phyloP scores from a whole-genome alignment of 306 rosid species.

The Calophaca sinica region DNA sequence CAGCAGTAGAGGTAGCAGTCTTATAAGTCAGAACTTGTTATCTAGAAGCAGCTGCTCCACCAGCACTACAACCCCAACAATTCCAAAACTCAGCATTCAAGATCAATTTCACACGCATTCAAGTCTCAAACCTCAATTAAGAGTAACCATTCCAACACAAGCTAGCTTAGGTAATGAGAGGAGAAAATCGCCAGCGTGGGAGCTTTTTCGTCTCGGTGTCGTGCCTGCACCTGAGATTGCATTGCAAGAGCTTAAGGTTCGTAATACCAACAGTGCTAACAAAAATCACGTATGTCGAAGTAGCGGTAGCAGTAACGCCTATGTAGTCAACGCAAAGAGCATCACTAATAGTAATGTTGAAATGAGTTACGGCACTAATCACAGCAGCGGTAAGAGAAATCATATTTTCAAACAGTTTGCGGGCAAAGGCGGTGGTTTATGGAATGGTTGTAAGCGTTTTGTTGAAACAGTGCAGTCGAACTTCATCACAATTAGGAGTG shows the following conservation, averaged over 20 bases:
- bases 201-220: conserved; percentile 66
- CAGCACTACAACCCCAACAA: conserved; percentile 41
- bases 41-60: conserved; percentile 50
- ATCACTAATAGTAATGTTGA: conserved; percentile 14
- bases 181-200: conserved; percentile 68
- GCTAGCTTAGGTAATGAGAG: conserved; percentile 48
- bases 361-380: neutral
- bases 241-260: conserved; percentile 59
- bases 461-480: conserved; percentile 55
- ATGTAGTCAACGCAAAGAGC: neutral
- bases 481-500: conserved; percentile 41
- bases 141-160: conserved; percentile 46
- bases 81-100: conserved; percentile 47
- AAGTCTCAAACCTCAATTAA: conserved; percentile 72
- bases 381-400: conserved; percentile 29
- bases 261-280: conserved; percentile 51
- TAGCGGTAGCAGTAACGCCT: conserved; percentile 44
- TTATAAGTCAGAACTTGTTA: conserved; percentile 58
- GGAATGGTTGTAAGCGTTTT: conserved; percentile 69
- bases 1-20: conserved; percentile 68
- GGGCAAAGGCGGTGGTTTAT: conserved; percentile 49
- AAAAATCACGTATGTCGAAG: too few species aligned
- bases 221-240: conserved; percentile 69
- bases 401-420: conserved; percentile 33
- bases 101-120: conserved; percentile 62